Base-by-base conservation (phyloP, 2,329 filamentous ascomycete species). In the Clarireedia homoeocarpa region DNA sequence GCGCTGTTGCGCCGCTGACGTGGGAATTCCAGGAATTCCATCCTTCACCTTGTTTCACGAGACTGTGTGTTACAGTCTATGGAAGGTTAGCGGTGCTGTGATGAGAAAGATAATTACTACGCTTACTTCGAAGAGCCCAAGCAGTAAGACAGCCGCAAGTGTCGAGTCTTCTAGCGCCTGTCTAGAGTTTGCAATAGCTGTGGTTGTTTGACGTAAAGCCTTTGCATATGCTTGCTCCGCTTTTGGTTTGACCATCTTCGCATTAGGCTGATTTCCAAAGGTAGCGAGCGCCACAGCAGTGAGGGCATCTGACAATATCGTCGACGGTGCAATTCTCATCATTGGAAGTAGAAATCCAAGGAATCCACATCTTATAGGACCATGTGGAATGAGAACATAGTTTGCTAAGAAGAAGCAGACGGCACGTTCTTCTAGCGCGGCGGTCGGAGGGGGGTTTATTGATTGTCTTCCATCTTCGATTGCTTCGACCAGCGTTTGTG, bases 21-120 rank as follows among this genome's bases (percentile, higher is more conserved):
- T 55, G 53, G 36, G 53, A 55, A 9, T 55, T 55, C 53, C 53
- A 51, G 12, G 53, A 51, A 48, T 51, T 51, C 47, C 53, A 55
- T 5, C 53, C 53, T 15, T 45, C 15, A 24, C 40, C 49, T 15
- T 55, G 24, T 45, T 55, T 51, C 1, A 55, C 47, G 4, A 55
- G 47, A 15, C 46, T 50, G 26, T 45, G 24, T 51, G 53, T 44
- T 20, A 55, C 40, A 26, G 26, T 55, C 53, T 55, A 26, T 15
- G 12, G 9, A 44, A 2, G 9, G 26, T 55, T 24, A 55, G 53
- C 12, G 5, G 26, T 12, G 4, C n/a, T 50, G 10, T 36, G 3
- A n/a, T 38, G 5, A 34, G 5, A 15, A n/a, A 23, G 9, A 4
- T 2, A 3, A 14, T 20, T 12, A 39, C 9, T n/a, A 40, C 15